Evolutionary conservation across 2,329 filamentous ascomycete species (phyloP).

Genomic region (Talaromyces sp.): DNA sequence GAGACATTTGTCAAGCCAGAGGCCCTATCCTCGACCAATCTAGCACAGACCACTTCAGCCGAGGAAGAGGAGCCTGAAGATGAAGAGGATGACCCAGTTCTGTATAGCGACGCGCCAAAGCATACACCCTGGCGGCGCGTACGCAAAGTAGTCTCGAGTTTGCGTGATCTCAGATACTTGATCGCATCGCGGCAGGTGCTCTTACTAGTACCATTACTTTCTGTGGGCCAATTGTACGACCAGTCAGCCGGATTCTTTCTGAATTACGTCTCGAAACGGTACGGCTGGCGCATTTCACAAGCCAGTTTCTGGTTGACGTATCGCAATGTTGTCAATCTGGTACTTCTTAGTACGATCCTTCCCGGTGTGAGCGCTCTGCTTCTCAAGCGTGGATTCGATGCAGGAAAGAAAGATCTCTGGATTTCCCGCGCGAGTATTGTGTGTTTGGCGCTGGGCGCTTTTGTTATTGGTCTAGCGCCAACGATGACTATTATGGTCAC

Average conservation of each 20-base stretch:
- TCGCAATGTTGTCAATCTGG: conserved; percentile 16
- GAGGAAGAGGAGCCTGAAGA: conserved; percentile 15
- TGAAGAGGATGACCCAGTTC: conserved; percentile 17
- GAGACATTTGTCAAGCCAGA: conserved; percentile 13
- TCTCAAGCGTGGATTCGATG: conserved; percentile 10
- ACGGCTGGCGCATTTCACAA: conserved; percentile 19
- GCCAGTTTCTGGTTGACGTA: conserved; percentile 18
- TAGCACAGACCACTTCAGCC: neutral
- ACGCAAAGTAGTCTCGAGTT: conserved; percentile 4
- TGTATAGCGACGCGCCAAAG: conserved; percentile 13
- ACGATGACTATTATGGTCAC: conserved; percentile 14
- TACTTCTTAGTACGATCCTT: conserved; percentile 16
- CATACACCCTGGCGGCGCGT: conserved; percentile 4
- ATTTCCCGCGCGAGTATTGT: conserved; percentile 15
- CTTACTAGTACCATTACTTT: conserved; percentile 14
- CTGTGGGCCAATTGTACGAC: conserved; percentile 17
- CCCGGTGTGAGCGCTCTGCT: conserved; percentile 11
- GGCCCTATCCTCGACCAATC: neutral
- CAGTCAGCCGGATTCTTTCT: conserved; percentile 15
- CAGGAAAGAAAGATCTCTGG: conserved; percentile 16
- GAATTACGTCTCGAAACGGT: conserved; percentile 17
- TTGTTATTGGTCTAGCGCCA: conserved; percentile 15
- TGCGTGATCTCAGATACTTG: conserved; percentile 14
- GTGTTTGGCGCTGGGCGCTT: conserved; percentile 14
- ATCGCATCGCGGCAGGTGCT: conserved; percentile 15